These are phyloP conservation scores for Hypomontagnella monticulosa DNA, from an alignment of 495 filamentous ascomycete species.

Conservation along the genomic window DNA sequence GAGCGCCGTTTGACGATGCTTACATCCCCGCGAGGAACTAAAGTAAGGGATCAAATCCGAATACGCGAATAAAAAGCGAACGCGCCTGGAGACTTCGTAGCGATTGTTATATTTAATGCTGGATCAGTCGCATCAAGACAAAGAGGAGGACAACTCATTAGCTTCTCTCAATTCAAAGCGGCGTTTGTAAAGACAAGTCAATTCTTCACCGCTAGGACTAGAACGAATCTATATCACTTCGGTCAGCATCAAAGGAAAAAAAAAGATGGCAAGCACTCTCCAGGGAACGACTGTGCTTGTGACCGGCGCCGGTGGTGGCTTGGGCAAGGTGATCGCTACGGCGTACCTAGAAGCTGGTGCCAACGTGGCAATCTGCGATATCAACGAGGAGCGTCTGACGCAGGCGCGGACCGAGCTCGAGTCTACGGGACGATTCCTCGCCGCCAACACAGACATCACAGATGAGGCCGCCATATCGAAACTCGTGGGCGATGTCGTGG, in stretches of 20 bases:
- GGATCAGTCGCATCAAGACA: too few relatives aligned
- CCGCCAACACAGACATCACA: slow-evolving; percentile 48
- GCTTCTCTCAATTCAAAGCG: not conserved
- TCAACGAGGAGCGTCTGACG: slow-evolving; percentile 54
- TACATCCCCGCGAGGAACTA: not conserved
- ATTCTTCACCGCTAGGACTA: too few relatives aligned
- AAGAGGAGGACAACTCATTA: not conserved
- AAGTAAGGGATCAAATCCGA: not conserved
- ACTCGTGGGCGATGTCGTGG: slow-evolving; percentile 47
- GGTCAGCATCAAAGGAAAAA: not conserved
- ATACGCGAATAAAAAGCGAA: not conserved
- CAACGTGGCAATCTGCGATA: slow-evolving; percentile 57
- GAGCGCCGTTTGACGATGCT: too few relatives aligned
- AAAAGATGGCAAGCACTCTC: slow-evolving; percentile 25
- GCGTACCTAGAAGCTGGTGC: slow-evolving; percentile 53
- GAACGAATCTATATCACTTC: too few relatives aligned
- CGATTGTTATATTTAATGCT: too few relatives aligned
- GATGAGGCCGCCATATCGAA: slow-evolving; percentile 48
- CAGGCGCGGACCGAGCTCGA: slow-evolving; percentile 44
- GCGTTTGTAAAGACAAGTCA: not conserved
- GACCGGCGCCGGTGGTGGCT: slow-evolving; percentile 55
- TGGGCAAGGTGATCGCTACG: slow-evolving; percentile 53
- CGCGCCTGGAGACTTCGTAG: too few relatives aligned
- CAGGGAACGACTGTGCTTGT: slow-evolving; percentile 54
- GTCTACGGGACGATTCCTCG: slow-evolving; percentile 41